phyloP scores from a whole-genome alignment of 495 filamentous ascomycete species.

The Penicillium paxilli region DNA sequence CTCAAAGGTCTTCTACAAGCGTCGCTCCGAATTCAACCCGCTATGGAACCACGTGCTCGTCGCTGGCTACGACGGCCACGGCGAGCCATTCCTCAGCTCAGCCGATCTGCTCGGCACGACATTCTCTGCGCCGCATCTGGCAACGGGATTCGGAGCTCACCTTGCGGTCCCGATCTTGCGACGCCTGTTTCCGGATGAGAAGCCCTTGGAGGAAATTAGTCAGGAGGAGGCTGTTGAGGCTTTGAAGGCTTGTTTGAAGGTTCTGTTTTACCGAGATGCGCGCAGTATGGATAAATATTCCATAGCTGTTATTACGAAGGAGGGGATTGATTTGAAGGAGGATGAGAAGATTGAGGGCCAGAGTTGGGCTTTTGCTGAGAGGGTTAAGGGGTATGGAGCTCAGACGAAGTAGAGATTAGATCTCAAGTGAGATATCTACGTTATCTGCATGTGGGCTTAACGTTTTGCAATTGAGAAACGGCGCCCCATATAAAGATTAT shows the following conservation, averaged over 20 bases:
- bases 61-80: slow-evolving; percentile 77
- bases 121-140: slow-evolving; percentile 80
- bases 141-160: slow-evolving; percentile 91
- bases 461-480: too few species aligned
- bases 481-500: too few species aligned
- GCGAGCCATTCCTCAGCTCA: slow-evolving; percentile 82
- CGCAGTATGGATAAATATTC: slow-evolving; percentile 89
- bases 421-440: not conserved
- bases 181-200: slow-evolving; percentile 77
- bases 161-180: slow-evolving; percentile 91
- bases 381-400: slow-evolving; percentile 75
- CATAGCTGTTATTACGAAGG: slow-evolving; percentile 83
- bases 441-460: too few species aligned
- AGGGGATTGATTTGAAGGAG: slow-evolving; percentile 76
- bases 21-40: slow-evolving; percentile 92
- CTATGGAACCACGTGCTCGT: slow-evolving; percentile 95
- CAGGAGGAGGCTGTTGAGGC: slow-evolving; percentile 77
- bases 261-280: slow-evolving; percentile 95
- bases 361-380: slow-evolving; percentile 96
- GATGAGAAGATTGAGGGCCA: slow-evolving; percentile 75
- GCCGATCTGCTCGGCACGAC: slow-evolving; percentile 93
- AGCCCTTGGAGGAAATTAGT: slow-evolving; percentile 62
- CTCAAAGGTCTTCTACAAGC: slow-evolving; percentile 88
- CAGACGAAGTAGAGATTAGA: slow-evolving; percentile 60
- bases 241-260: slow-evolving; percentile 93